A percentile compares a stretch with the other conserved stretches of the same genome.
phyloP scores from a whole-genome alignment of 805 yeast genomes.

The Saccharomycopsis selenospora region DNA sequence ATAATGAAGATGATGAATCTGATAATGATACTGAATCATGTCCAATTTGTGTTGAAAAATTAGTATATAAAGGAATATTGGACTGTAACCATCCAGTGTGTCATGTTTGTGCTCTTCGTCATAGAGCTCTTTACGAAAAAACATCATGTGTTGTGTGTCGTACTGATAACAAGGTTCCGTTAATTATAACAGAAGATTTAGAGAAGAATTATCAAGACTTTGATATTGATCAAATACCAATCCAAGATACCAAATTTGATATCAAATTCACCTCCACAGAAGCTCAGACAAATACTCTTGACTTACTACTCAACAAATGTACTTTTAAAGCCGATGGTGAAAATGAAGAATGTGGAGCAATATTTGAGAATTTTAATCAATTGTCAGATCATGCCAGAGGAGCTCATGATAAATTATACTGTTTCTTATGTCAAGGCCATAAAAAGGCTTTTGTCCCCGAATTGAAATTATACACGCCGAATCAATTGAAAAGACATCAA shows the following conservation, averaged over 20 bases:
- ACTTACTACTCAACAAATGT: slow-evolving; percentile 51
- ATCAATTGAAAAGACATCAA: slow-evolving; percentile 64
- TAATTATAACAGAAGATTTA: background rate
- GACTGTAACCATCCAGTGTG: slow-evolving; percentile 86
- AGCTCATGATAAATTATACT: slow-evolving; percentile 57
- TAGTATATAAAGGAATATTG: slow-evolving; percentile 58
- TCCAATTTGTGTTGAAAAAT: slow-evolving; percentile 75
- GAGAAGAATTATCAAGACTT: background rate
- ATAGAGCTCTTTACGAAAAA: slow-evolving; percentile 71
- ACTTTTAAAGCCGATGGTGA: slow-evolving; percentile 34
- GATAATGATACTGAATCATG: slow-evolving; percentile 45
- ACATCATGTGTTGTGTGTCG: slow-evolving; percentile 79
- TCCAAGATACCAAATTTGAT: background rate
- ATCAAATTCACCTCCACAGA: slow-evolving; percentile 47
- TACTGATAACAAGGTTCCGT: slow-evolving; percentile 18
- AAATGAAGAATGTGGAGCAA: slow-evolving; percentile 29
- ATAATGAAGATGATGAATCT: slow-evolving; percentile 26
- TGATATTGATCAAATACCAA: slow-evolving; percentile 1
- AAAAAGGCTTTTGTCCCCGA: slow-evolving; percentile 76
- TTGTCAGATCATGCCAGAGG: slow-evolving; percentile 57
- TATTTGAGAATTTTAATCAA: slow-evolving; percentile 44
- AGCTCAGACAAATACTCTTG: slow-evolving; percentile 43
- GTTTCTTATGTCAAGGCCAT: slow-evolving; percentile 70
- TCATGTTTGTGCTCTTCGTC: slow-evolving; percentile 73
- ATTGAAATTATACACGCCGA: slow-evolving; percentile 50